Percentiles rank a stretch among this genome's conserved stretches.
Conservation (phyloP, 1,284 basidiomycete genomes). For the Grifola frondosa region DNA sequence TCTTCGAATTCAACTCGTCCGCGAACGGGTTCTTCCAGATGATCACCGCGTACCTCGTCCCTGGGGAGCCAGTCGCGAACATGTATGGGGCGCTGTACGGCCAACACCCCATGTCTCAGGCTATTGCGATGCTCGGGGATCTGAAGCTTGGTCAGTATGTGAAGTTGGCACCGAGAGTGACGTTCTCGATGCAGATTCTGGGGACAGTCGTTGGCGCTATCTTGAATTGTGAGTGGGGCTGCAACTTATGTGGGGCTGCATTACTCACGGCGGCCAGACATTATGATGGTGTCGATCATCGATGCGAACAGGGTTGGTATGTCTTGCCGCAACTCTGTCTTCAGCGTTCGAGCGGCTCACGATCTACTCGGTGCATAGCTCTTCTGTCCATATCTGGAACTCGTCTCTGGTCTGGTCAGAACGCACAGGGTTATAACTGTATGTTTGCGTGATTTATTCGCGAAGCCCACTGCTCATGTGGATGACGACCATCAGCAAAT, state of each 20-base stretch:
- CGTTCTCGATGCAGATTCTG: constrained; percentile 56
- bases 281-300: constrained; percentile 53
- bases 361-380: too few species aligned
- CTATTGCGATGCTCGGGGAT: constrained; percentile 47
- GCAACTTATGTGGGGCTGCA: neutral
- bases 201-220: constrained; percentile 44
- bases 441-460: constrained; percentile 11
- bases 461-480: too few species aligned
- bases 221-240: constrained; percentile 41
- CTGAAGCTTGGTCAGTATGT: constrained; percentile 52
- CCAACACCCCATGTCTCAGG: constrained; percentile 38
- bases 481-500: constrained; percentile 37
- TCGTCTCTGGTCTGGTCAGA: constrained; percentile 50
- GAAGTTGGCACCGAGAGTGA: constrained; percentile 63
- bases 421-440: constrained; percentile 47
- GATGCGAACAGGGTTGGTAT: constrained; percentile 38
- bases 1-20: constrained; percentile 30
- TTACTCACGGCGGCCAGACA: constrained; percentile 22
- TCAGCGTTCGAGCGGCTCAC: too few species aligned
- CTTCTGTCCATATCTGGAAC: constrained; percentile 34
- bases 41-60: constrained; percentile 40
- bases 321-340: constrained; percentile 28
- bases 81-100: constrained; percentile 57
- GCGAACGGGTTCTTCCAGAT: constrained; percentile 33
- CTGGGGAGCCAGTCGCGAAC: constrained; percentile 46